Base-by-base conservation (phyloP, 441 rosid genomes). In the Biscutella laevigata region DNA sequence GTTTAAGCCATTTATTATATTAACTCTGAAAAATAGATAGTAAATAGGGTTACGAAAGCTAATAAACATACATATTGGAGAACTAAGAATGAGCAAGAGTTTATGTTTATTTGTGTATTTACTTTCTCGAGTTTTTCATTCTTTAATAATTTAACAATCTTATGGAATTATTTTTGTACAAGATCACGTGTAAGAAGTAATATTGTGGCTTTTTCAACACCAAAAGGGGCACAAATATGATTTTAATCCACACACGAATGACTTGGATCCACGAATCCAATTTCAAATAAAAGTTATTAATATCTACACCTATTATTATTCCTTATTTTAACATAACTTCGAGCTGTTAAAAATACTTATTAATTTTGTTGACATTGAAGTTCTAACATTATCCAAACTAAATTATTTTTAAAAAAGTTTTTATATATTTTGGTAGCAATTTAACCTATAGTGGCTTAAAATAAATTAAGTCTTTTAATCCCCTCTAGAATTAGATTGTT, bases 241-340 rank as follows among this genome's bases (percentile, higher is more conserved):
- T 41, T 33, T 34, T 42, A 35, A 22, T 43, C 55, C 48, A 59
- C 55, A 4, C 17, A 50, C 59, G 16, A 58, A 57, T 53, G 70
- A 65, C 64, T 65, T 51, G 70, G 64, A 65, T 65, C 64, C 70
- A 65, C 70, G 70, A 57, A 50, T 35, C 20, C 27, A 42, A 26
- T 7, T 43, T 50, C 27, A 21, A 41, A 41, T 34, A 13, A 11
- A 17, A 32, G 37, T 26, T 28, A 7, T 35, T 10, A 28, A 17
- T 2, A 11, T 13, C 15, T 32, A 22, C 16, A 7, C 5, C n/a
- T 4, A 22, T 19, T 34, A 54, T 15, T 11, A 30, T 24, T 30
- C 29, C 16, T 11, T 32, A 30, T 11, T 3, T 39, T n/a, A 46
- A 6, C 2, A 1, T 16, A 22, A 3, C 22, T 39, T 30, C 68